phyloP scores from a whole-genome alignment of 2,329 filamentous ascomycete genomes.

The Trichoderma cornu-damae region DNA sequence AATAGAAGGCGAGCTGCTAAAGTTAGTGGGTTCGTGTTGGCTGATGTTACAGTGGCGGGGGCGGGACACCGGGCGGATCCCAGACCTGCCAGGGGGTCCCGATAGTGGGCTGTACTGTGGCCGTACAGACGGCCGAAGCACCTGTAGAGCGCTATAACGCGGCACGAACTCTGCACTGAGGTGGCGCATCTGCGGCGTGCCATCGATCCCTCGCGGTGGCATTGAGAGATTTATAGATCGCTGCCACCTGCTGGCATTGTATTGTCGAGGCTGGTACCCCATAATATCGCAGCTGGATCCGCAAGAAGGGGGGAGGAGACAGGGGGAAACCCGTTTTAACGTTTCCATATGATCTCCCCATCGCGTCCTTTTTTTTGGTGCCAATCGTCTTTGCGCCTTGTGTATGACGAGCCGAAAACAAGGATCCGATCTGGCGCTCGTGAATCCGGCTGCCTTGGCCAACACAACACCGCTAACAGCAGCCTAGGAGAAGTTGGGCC shows the following conservation, averaged over 20 bases:
- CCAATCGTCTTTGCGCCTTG: slow-evolving; percentile 10
- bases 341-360: neutral
- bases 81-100: slow-evolving; percentile 3
- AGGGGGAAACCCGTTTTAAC: too few relatives aligned
- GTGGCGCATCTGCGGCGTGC: slow-evolving; percentile 16
- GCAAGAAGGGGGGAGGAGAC: neutral
- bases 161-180: slow-evolving; percentile 7
- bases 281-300: slow-evolving; percentile 4
- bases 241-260: neutral
- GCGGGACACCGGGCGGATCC: slow-evolving; percentile 26
- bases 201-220: slow-evolving; percentile 9
- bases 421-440: neutral
- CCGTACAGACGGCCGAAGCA: neutral
- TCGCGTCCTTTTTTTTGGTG: neutral
- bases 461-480: neutral
- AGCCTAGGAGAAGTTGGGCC: neutral
- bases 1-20: slow-evolving; percentile 5
- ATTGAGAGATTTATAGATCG: slow-evolving; percentile 16
- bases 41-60: slow-evolving; percentile 27
- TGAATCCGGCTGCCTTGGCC: slow-evolving; percentile 5
- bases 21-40: slow-evolving; percentile 15
- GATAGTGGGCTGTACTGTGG: slow-evolving; percentile 4
- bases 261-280: neutral
- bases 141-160: slow-evolving; percentile 6
- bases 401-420: neutral